Evolutionary conservation across 805 yeast species (phyloP).

Genomic region (Vanderwaltozyma yarrowii): DNA sequence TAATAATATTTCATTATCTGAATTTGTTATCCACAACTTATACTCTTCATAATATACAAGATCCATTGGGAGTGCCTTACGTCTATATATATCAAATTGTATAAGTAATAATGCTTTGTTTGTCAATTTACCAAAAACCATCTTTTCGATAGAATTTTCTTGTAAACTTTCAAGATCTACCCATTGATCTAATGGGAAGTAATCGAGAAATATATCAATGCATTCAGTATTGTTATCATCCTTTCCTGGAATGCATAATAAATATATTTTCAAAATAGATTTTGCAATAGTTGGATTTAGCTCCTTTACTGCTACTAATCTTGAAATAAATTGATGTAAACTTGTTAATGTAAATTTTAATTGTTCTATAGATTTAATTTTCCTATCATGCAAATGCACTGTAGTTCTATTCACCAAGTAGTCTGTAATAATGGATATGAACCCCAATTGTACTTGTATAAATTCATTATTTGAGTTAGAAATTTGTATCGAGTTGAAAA

Average conservation of each 20-base stretch:
- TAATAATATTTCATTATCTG: not conserved
- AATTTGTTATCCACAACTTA: conserved; percentile 7
- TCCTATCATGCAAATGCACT: not conserved
- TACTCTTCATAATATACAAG: conserved; percentile 5
- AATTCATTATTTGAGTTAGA: conserved; percentile 2
- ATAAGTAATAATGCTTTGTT: conserved; percentile 14
- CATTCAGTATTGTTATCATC: conserved; percentile 1
- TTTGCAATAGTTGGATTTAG: conserved; percentile 9
- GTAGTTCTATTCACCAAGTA: conserved; percentile 6
- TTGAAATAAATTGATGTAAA: conserved; percentile 9
- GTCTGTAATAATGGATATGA: conserved; percentile 11
- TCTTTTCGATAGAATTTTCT: not conserved
- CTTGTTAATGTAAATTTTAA: conserved; percentile 12
- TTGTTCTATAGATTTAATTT: conserved; percentile 8
- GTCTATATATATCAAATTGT: conserved; percentile 16
- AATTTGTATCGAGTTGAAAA: conserved; percentile 13
- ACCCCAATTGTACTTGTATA: conserved; percentile 9
- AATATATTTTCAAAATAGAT: conserved; percentile 17
- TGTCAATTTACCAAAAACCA: conserved; percentile 6
- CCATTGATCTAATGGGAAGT: conserved; percentile 16
- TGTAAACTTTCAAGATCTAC: conserved; percentile 1
- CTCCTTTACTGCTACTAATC: not conserved
- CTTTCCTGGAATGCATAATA: conserved; percentile 6
- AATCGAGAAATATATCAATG: conserved; percentile 8
- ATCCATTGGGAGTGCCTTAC: conserved; percentile 2